Evolutionary conservation across 257 asterid species (phyloP).

Genomic region (Oldenlandia corymbosa): DNA sequence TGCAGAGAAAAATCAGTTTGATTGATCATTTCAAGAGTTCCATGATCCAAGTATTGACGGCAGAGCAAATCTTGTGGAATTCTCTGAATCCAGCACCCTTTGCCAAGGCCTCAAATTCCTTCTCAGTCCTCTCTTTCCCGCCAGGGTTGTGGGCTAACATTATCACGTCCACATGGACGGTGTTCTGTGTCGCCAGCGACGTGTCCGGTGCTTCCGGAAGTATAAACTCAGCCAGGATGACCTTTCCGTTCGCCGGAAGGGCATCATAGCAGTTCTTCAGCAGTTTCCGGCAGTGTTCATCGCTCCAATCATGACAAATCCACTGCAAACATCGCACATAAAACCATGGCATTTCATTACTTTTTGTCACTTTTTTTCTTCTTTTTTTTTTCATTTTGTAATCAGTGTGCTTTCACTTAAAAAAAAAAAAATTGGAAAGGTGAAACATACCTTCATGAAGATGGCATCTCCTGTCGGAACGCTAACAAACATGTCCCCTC

Average conservation of each 20-base stretch:
- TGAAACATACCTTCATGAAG: constrained; percentile 73
- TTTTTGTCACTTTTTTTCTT: too few relatives aligned
- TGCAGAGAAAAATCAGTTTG: too few relatives aligned
- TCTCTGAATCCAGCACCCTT: constrained; percentile 65
- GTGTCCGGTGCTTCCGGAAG: constrained; percentile 69
- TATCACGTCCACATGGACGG: constrained; percentile 61
- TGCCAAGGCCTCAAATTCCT: constrained; percentile 67
- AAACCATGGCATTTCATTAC: too few relatives aligned
- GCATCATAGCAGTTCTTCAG: constrained; percentile 72
- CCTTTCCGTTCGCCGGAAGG: constrained; percentile 75
- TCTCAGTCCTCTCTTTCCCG: constrained; percentile 92
- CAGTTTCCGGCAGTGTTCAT: constrained; percentile 60
- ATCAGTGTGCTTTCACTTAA: too few relatives aligned
- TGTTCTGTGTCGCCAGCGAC: constrained; percentile 45
- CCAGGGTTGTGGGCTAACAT: constrained; percentile 93
- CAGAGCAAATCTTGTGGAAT: constrained; percentile 52
- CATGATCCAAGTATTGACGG: constrained; percentile 70
- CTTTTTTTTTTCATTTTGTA: too few relatives aligned
- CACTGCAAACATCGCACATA: too few relatives aligned
- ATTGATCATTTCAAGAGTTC: constrained; percentile 48
- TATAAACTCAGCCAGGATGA: constrained; percentile 60
- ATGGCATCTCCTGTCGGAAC: constrained; percentile 79
- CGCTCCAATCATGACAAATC: constrained; percentile 96
- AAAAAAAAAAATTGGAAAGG: too few relatives aligned
- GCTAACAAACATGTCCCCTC: constrained; percentile 90